Percentiles rank a stretch among this genome's conserved stretches.
phyloP scores from a whole-genome alignment of 768 basidiomycete species.

The Suillus discolor region DNA sequence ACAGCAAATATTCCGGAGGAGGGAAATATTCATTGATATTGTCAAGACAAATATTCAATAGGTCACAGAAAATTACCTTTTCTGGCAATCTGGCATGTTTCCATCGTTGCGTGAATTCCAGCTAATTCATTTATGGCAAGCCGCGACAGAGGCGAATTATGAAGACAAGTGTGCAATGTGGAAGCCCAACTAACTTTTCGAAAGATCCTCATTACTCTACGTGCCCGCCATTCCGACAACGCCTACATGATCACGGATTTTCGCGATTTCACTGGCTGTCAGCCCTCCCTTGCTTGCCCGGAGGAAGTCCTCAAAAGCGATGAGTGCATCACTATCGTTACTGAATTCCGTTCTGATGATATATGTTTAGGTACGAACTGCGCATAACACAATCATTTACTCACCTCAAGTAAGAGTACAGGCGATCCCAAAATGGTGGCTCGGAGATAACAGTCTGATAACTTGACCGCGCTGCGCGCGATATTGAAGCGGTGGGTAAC shows the following conservation, averaged over 20 bases:
- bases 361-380: not conserved
- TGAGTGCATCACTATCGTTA: conserved; percentile 61
- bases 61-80: too few relatives aligned
- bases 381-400: not conserved
- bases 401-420: conserved; percentile 67
- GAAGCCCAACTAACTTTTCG: conserved; percentile 6
- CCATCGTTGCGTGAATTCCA: too few relatives aligned
- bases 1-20: too few relatives aligned
- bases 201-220: conserved; percentile 32
- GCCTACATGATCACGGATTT: conserved; percentile 87
- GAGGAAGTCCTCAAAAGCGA: conserved; percentile 87
- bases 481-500: conserved; percentile 48
- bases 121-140: not conserved
- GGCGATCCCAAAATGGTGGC: conserved; percentile 78
- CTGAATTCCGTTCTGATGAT: conserved; percentile 59
- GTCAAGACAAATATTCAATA: too few relatives aligned
- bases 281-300: conserved; percentile 78
- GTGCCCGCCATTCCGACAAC: conserved; percentile 88
- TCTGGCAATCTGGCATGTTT: too few relatives aligned
- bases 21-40: too few relatives aligned
- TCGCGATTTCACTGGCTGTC: conserved; percentile 86
- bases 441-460: conserved; percentile 58
- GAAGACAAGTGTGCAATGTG: not conserved
- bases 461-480: conserved; percentile 31
- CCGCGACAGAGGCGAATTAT: not conserved